Evolutionary conservation across 352 stramenopile genomes (phyloP).

Genomic region (Vaucheria bursata): DNA sequence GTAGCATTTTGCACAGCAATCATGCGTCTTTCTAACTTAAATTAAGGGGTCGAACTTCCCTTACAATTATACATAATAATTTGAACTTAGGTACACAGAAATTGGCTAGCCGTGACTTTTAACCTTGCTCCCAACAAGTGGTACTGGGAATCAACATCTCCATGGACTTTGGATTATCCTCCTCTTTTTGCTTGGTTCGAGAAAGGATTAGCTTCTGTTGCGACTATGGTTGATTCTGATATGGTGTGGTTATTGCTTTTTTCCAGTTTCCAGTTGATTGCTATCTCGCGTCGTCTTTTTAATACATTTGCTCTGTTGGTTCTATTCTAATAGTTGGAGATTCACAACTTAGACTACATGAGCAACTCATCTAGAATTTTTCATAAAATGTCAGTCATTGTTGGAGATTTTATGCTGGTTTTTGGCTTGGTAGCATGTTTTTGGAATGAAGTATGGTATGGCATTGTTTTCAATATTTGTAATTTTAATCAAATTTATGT

Average conservation of each 20-base stretch:
- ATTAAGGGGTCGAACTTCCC: not conserved
- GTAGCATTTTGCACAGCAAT: not conserved
- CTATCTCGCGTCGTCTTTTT: too few relatives aligned
- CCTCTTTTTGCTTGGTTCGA: slow-evolving; percentile 95
- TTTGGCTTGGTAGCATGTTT: slow-evolving; percentile 25
- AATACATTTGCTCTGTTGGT: not conserved
- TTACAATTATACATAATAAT: not conserved
- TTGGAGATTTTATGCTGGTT: slow-evolving; percentile 26
- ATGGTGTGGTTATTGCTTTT: slow-evolving; percentile 53
- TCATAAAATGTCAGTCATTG: slow-evolving; percentile 24
- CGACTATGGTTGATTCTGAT: slow-evolving; percentile 53
- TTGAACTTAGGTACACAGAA: slow-evolving; percentile 81
- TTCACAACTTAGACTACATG: slow-evolving; percentile 8
- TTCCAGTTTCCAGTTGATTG: not conserved
- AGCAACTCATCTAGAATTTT: not conserved
- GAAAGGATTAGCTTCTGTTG: slow-evolving; percentile 66
- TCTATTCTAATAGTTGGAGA: not conserved
- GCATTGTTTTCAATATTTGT: not conserved
- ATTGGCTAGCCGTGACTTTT: slow-evolving; percentile 92
- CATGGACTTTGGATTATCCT: slow-evolving; percentile 97
- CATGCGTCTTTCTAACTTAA: not conserved
- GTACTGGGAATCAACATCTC: slow-evolving; percentile 89
- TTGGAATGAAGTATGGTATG: not conserved
- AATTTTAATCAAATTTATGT: too few relatives aligned
- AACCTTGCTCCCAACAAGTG: slow-evolving; percentile 71